Evolutionary conservation across 2,329 filamentous ascomycete genomes (phyloP).

Genomic region (Fusarium protoensiforme): DNA sequence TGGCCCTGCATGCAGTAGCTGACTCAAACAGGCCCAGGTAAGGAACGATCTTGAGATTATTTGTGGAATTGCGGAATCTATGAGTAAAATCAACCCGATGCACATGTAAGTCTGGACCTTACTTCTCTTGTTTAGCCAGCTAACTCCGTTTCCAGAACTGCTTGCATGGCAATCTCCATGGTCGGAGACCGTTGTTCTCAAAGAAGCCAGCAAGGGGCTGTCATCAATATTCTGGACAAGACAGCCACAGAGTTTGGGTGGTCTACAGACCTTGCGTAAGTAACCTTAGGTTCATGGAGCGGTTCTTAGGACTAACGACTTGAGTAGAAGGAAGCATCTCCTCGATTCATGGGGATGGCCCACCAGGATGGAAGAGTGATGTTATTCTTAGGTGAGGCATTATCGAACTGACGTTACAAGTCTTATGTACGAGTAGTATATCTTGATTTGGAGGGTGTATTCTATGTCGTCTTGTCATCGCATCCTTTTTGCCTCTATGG

Average conservation of each 20-base stretch:
- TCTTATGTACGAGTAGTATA: background rate
- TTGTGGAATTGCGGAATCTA: conserved; percentile 40
- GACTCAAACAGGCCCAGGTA: conserved; percentile 27
- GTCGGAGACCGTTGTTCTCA: conserved; percentile 47
- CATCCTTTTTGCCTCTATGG: accelerated
- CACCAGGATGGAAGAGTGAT: background rate
- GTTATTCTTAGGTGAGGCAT: background rate
- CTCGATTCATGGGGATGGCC: conserved; percentile 23
- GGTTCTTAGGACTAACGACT: background rate
- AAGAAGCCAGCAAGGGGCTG: conserved; percentile 14
- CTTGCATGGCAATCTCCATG: conserved; percentile 41
- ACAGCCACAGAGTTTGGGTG: conserved; percentile 17
- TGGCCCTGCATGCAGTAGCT: background rate
- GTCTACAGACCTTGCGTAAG: conserved; percentile 21
- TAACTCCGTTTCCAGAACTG: conserved; percentile 9
- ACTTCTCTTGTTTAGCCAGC: too few species aligned
- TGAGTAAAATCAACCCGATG: conserved; percentile 33
- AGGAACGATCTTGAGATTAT: conserved; percentile 40
- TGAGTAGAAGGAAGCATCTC: conserved; percentile 21
- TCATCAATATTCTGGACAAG: conserved; percentile 19
- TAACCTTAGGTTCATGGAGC: background rate
- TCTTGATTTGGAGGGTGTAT: background rate
- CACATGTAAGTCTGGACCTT: conserved; percentile 31
- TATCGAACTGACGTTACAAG: accelerated
- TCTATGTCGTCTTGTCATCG: background rate